Percentiles rank a stretch among this genome's conserved stretches.
These are phyloP conservation scores for Asterochloris sp. DNA, from an alignment of 139 green algal species.

Conservation along the genomic window DNA sequence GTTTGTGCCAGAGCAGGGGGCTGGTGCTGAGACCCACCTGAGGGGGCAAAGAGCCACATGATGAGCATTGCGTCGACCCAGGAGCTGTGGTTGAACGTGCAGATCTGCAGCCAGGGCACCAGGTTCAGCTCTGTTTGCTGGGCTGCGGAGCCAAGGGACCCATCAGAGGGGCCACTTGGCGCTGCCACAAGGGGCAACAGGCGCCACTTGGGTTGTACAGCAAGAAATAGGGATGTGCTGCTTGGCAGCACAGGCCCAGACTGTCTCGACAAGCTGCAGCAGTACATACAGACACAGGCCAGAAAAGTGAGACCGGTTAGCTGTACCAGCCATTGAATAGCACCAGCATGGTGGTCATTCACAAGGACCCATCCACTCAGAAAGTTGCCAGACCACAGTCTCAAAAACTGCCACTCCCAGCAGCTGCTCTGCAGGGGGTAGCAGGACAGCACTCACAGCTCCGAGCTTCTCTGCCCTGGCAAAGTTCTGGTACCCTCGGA, in stretches of 20 bases:
- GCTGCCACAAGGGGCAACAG: neutral
- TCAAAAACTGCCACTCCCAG: neutral
- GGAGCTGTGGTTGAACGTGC: conserved; percentile 48
- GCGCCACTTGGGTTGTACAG: neutral
- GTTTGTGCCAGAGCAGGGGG: too few relatives aligned
- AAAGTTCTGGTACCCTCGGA: conserved; percentile 29
- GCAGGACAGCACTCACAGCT: conserved; percentile 6
- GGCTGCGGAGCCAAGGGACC: too few relatives aligned
- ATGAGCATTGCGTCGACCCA: conserved; percentile 30
- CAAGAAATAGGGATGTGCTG: neutral
- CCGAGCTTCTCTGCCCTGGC: neutral
- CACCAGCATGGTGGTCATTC: neutral
- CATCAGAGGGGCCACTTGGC: too few relatives aligned
- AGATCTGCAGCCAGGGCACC: conserved; percentile 26
- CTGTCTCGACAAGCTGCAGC: neutral
- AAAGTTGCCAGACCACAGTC: neutral
- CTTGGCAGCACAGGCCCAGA: neutral
- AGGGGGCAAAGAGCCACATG: conserved; percentile 30
- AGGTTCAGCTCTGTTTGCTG: neutral
- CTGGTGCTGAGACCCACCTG: too few relatives aligned
- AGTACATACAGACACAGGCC: neutral
- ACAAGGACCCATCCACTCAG: neutral
- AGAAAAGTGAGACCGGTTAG: neutral
- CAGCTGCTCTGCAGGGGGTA: too few relatives aligned
- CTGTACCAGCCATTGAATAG: neutral